A percentile compares a stretch with the other conserved stretches of the same genome.
These are phyloP conservation scores for Apophysomyces trapeziformis DNA, from an alignment of 371 early-diverging fungal species.

Conservation along the genomic window DNA sequence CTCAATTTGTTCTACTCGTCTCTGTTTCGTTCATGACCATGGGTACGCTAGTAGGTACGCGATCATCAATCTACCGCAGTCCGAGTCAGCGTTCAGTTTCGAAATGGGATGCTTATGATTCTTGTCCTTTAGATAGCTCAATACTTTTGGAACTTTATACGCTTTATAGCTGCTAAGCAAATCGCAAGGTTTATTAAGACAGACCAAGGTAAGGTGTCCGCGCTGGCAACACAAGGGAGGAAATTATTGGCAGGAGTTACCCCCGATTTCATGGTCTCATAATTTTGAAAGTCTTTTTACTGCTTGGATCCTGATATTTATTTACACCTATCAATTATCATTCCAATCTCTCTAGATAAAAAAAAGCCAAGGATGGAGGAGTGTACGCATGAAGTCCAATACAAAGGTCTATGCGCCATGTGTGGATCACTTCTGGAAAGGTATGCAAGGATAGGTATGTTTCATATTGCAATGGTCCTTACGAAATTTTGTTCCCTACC, in stretches of 20 bases:
- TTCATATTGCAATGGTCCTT: conserved; percentile 1
- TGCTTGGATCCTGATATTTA: too few relatives aligned
- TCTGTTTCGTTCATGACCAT: neutral
- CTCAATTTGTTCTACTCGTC: neutral
- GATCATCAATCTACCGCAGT: conserved; percentile 1
- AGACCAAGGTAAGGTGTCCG: neutral
- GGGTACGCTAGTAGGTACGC: neutral
- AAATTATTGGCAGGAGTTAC: neutral
- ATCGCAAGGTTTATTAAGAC: neutral
- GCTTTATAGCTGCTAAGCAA: neutral
- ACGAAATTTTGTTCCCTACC: neutral
- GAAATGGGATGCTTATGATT: conserved; percentile 2
- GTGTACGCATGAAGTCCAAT: conserved; percentile 83
- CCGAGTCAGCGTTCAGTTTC: neutral
- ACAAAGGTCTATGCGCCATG: conserved; percentile 81
- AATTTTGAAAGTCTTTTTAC: neutral
- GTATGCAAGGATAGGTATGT: conserved; percentile 27
- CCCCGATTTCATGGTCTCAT: neutral
- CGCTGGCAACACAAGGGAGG: neutral
- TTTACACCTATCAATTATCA: too few relatives aligned
- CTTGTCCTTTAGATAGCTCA: neutral
- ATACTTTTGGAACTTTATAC: neutral
- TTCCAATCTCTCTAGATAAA: neutral
- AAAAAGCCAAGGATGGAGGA: conserved; percentile 21
- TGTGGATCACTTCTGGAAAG: conserved; percentile 74